Conservation (phyloP, 1,284 basidiomycete species). For the Cutaneotrichosporon dermatis region DNA sequence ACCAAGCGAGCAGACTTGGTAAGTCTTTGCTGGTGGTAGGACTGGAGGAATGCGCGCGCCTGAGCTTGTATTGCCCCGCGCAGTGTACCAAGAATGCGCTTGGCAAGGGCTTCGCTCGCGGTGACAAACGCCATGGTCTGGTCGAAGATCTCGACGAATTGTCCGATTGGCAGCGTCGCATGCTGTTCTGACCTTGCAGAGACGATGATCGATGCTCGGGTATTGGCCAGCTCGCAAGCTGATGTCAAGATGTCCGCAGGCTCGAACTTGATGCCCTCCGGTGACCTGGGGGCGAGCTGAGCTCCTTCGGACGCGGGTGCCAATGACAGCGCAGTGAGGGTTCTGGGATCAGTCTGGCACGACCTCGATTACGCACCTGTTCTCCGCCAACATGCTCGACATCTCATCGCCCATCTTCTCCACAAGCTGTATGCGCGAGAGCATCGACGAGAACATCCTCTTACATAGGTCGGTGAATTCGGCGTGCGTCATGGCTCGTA, state of each 20-base stretch:
- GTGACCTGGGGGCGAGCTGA: slow-evolving; percentile 4
- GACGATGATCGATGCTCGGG: slow-evolving; percentile 71
- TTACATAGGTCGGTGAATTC: slow-evolving; percentile 65
- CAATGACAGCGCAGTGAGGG: not conserved
- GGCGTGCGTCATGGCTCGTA: slow-evolving; percentile 64
- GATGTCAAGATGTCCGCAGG: slow-evolving; percentile 72
- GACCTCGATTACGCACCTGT: not conserved
- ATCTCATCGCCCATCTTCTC: slow-evolving; percentile 64
- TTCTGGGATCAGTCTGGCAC: not conserved
- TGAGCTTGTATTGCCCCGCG: slow-evolving; percentile 77
- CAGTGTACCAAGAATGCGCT: slow-evolving; percentile 86
- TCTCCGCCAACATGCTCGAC: slow-evolving; percentile 56
- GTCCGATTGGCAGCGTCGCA: slow-evolving; percentile 62
- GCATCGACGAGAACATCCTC: slow-evolving; percentile 61
- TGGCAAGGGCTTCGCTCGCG: slow-evolving; percentile 74
- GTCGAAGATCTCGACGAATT: slow-evolving; percentile 78
- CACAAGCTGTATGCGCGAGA: slow-evolving; percentile 67
- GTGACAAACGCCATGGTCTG: slow-evolving; percentile 86
- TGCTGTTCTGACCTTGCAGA: slow-evolving; percentile 73
- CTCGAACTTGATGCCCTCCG: slow-evolving; percentile 49
- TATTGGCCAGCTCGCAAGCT: slow-evolving; percentile 76
- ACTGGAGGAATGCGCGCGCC: slow-evolving; percentile 80
- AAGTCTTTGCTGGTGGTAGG: slow-evolving; percentile 79
- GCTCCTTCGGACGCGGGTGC: not conserved
- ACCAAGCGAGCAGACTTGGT: slow-evolving; percentile 81